Percentiles rank a stretch among this genome's conserved stretches.
Conservation (phyloP, 2,329 filamentous ascomycete genomes). For the Colletotrichum lindemuthianum region DNA sequence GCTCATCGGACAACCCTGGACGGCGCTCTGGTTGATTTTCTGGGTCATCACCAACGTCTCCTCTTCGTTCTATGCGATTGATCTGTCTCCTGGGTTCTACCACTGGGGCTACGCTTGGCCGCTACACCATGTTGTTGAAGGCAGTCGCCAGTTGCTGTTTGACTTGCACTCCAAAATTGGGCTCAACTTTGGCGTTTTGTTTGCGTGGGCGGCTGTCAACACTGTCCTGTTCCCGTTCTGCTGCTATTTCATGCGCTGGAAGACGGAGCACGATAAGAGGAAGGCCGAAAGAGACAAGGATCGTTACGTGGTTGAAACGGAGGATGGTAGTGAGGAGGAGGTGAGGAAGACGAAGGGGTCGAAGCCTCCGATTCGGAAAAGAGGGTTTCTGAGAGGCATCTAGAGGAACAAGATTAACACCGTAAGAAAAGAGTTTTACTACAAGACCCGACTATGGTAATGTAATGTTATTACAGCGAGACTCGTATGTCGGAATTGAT, state of each 20-base stretch:
- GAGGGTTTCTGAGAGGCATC: slow-evolving; percentile 45
- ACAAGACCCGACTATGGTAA: background rate
- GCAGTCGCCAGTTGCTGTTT: slow-evolving; percentile 68
- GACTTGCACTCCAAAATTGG: slow-evolving; percentile 67
- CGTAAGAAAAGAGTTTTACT: background rate
- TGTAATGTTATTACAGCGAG: no score
- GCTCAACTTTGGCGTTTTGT: slow-evolving; percentile 68
- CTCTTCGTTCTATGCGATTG: slow-evolving; percentile 68
- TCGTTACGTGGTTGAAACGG: slow-evolving; percentile 40
- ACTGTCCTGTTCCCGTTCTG: slow-evolving; percentile 62
- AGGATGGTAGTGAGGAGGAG: slow-evolving; percentile 40
- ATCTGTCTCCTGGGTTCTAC: slow-evolving; percentile 68
- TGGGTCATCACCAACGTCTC: slow-evolving; percentile 74
- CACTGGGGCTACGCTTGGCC: slow-evolving; percentile 72
- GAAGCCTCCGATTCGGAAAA: slow-evolving; percentile 43
- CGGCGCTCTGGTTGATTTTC: slow-evolving; percentile 71
- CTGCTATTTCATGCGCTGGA: slow-evolving; percentile 55
- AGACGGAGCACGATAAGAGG: slow-evolving; percentile 44
- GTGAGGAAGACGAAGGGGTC: slow-evolving; percentile 41
- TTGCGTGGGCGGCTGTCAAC: slow-evolving; percentile 66
- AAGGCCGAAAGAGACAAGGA: slow-evolving; percentile 40
- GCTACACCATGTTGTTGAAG: slow-evolving; percentile 70
- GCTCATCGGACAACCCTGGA: slow-evolving; percentile 69
- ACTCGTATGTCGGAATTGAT: no score
- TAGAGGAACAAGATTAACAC: slow-evolving; percentile 10